Evolutionary conservation across 495 filamentous ascomycete genomes (phyloP).

Genomic region (Aspergillus nidulans): DNA sequence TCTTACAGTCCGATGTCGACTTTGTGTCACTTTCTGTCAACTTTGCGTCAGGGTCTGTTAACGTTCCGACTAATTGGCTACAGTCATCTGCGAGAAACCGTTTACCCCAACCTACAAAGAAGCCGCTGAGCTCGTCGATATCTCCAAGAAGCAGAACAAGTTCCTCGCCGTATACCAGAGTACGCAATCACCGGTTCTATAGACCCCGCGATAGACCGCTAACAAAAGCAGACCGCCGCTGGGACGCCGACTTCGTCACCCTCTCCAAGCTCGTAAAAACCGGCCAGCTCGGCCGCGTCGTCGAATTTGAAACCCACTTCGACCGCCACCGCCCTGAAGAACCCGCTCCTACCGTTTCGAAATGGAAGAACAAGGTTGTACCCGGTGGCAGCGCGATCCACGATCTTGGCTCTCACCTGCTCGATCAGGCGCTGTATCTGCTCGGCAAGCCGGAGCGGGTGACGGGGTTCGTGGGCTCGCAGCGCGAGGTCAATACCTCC

Average conservation of each 20-base stretch:
- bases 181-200: slow-evolving; percentile 20
- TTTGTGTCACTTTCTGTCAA: too few relatives aligned
- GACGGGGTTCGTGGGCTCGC: slow-evolving; percentile 63
- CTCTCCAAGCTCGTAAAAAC: slow-evolving; percentile 57
- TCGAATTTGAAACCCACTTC: slow-evolving; percentile 82
- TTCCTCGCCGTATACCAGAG: slow-evolving; percentile 81
- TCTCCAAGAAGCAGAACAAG: slow-evolving; percentile 58
- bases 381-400: slow-evolving; percentile 71
- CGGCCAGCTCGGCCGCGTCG: slow-evolving; percentile 57
- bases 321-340: slow-evolving; percentile 67
- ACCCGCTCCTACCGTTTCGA: slow-evolving; percentile 40
- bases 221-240: slow-evolving; percentile 59
- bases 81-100: slow-evolving; percentile 82
- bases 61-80: neutral
- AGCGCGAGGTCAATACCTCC: slow-evolving; percentile 52
- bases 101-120: slow-evolving; percentile 71
- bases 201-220: neutral
- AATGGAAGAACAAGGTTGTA: slow-evolving; percentile 68
- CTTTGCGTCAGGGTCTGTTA: too few relatives aligned
- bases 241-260: slow-evolving; percentile 80
- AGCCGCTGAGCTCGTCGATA: slow-evolving; percentile 61
- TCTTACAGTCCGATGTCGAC: neutral
- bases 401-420: slow-evolving; percentile 78
- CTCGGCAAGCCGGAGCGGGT: slow-evolving; percentile 71
- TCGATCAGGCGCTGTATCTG: slow-evolving; percentile 75